Evolutionary conservation across 164 flowering plant species (phyloP), one percentile per base, ranked within the genome.

Genomic region (Vitis rotundifolia): DNA sequence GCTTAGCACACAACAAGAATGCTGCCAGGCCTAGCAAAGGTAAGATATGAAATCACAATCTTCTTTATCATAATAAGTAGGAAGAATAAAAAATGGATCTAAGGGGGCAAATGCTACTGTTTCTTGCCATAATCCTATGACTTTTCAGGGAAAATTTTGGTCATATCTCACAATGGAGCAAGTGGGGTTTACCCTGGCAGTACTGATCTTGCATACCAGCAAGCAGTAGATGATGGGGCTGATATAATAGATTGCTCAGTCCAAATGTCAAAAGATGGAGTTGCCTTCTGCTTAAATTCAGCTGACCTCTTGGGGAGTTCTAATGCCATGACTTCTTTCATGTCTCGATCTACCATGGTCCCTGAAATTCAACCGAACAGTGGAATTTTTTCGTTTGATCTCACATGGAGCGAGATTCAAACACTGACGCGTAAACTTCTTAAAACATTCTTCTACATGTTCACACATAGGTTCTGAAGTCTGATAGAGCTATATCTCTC

Each of bases 231-330:
- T 3, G 99, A 91, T 78, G 98, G 99, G 11, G 93, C 91, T 10
- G 94, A 96, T 74, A 82, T 93, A 57, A 90, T 96, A 47, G 99
- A 93, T 74, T 95, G 99, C 79, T 78, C 90, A 0, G 97, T 95
- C 59, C 99, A 93, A 79, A 81, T 95, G 88, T 72, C 97, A 5
- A 88, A 91, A 80, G 99, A 95, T 76, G 96, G 93, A 64, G 76
- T 88, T 13, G 83, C 94, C 18, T 89, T 93, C 86, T 95, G 99
- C 78, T 75, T 71, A 59, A 75, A 71, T 57, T 76, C 89, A 12
- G 71, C 84, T 10, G 98, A 96, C 71, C 91, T 96, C 19, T 66
- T 69, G 9, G 78, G 70, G 52, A 78, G 73, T n/a, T 86, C 98
- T 22, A 89, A 84, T 67, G 97, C 86, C 7, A 66, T 83, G 63